Evolutionary conservation across 108 stramenopile species (phyloP).

Genomic region (Aureococcus anophagefferens): DNA sequence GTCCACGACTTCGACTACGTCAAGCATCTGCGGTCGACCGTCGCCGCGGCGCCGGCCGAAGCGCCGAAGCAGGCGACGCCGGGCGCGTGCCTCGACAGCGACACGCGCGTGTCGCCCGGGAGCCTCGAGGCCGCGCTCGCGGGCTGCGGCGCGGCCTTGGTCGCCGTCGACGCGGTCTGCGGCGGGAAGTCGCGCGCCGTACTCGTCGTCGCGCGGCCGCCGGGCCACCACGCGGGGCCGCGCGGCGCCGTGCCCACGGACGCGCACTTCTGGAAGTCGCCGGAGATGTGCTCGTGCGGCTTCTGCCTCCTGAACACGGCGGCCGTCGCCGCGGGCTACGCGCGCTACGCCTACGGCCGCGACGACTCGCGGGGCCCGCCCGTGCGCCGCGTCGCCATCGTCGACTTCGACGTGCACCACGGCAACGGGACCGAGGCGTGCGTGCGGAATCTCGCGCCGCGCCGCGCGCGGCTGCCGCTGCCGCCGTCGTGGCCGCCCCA

Average conservation of each 20-base stretch:
- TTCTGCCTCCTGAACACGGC: slow-evolving; percentile 98
- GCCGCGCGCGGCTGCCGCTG: slow-evolving; percentile 7
- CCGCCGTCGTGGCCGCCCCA: slow-evolving; percentile 24
- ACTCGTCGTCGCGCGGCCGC: slow-evolving; percentile 92
- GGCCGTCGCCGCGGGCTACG: slow-evolving; percentile 35
- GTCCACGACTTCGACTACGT: slow-evolving; percentile 38
- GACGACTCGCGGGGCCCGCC: too few species aligned
- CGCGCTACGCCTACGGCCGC: not conserved
- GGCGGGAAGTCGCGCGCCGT: slow-evolving; percentile 19
- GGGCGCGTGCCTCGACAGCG: slow-evolving; percentile 25
- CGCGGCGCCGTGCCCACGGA: slow-evolving; percentile 44
- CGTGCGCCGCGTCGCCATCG: slow-evolving; percentile 64
- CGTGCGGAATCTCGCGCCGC: slow-evolving; percentile 39
- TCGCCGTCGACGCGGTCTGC: slow-evolving; percentile 18
- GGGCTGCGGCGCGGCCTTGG: slow-evolving; percentile 31
- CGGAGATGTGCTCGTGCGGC: slow-evolving; percentile 30
- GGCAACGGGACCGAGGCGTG: slow-evolving; percentile 97
- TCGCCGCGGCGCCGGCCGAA: not conserved
- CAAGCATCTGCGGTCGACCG: not conserved
- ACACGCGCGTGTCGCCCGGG: slow-evolving; percentile 24
- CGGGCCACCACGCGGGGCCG: slow-evolving; percentile 97
- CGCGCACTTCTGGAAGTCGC: slow-evolving; percentile 17
- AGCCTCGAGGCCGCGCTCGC: slow-evolving; percentile 30
- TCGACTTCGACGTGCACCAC: slow-evolving; percentile 96
- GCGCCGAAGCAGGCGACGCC: not conserved